Percentiles rank a stretch among this genome's conserved stretches.
Evolutionary conservation across 2,329 filamentous ascomycete species (phyloP).

Genomic region (Xenoacremonium recifei): DNA sequence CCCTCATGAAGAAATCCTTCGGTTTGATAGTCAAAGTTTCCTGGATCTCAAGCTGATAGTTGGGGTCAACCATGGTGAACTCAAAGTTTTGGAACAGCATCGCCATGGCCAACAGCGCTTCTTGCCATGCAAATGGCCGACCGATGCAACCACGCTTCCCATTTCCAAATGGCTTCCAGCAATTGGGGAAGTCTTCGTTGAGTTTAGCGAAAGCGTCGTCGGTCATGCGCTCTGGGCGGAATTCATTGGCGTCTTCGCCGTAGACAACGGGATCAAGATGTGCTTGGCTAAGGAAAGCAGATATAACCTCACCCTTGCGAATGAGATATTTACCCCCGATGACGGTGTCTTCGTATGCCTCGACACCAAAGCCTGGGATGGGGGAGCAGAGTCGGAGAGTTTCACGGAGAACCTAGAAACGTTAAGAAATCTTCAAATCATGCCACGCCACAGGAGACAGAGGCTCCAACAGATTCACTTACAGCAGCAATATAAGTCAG

Average conservation of each 20-base stretch:
- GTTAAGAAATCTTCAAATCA: not conserved
- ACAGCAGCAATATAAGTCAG: conserved; percentile 65
- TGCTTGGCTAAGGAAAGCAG: conserved; percentile 48
- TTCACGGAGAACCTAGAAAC: conserved; percentile 55
- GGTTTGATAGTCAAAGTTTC: conserved; percentile 62
- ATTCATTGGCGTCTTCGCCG: conserved; percentile 63
- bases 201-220: conserved; percentile 64
- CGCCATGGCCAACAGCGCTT: conserved; percentile 60
- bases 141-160: conserved; percentile 71
- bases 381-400: conserved; percentile 62
- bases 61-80: conserved; percentile 59
- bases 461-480: conserved; percentile 15
- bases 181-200: conserved; percentile 58
- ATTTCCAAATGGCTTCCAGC: conserved; percentile 75
- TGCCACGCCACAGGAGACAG: too few species aligned
- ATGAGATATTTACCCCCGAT: conserved; percentile 62
- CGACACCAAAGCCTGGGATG: conserved; percentile 56
- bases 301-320: conserved; percentile 48
- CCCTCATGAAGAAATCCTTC: conserved; percentile 61
- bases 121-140: conserved; percentile 72
- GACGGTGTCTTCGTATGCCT: conserved; percentile 52
- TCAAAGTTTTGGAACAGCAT: conserved; percentile 72
- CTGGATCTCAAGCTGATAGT: conserved; percentile 55
- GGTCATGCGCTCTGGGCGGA: conserved; percentile 70
- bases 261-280: conserved; percentile 65